A percentile compares a stretch with the other conserved stretches of the same genome.
Evolutionary conservation across 805 yeast species (phyloP).

Genomic region (Kuraishia cidri): DNA sequence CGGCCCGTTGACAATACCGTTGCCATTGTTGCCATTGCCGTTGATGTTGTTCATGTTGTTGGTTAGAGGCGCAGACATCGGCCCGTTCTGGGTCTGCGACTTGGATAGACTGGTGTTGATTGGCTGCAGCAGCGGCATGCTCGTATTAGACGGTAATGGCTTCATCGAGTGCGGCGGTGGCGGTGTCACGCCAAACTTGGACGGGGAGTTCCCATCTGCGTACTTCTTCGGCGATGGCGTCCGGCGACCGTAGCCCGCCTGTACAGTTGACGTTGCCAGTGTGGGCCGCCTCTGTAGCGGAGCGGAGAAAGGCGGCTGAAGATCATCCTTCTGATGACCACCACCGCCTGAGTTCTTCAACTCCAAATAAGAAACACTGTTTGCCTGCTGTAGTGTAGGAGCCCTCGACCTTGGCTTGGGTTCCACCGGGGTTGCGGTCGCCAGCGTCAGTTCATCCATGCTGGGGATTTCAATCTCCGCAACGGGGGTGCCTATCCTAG

Average conservation of each 20-base stretch:
- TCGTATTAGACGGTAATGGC: slow-evolving; percentile 34
- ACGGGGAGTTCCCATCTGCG: slow-evolving; percentile 17
- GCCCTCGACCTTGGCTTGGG: slow-evolving; percentile 23
- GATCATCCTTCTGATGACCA: no score
- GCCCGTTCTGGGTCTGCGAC: background rate
- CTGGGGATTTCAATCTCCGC: slow-evolving; percentile 64
- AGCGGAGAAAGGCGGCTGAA: no score
- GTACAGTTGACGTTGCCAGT: slow-evolving; percentile 28
- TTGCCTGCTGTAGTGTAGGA: slow-evolving; percentile 31
- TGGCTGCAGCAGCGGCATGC: slow-evolving; percentile 41
- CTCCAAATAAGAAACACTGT: slow-evolving; percentile 20
- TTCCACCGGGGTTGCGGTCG: background rate
- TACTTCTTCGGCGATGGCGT: slow-evolving; percentile 39
- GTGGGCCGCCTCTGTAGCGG: slow-evolving; percentile 21
- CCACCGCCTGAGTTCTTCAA: slow-evolving; percentile 27
- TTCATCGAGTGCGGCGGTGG: slow-evolving; percentile 36
- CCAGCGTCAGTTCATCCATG: slow-evolving; percentile 33
- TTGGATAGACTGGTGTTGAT: slow-evolving; percentile 26
- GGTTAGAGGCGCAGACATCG: no score
- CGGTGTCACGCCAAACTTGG: slow-evolving; percentile 20
- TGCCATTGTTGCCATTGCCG: slow-evolving; percentile 13
- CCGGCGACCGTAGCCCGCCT: slow-evolving; percentile 21
- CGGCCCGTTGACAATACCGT: no score
- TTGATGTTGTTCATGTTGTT: slow-evolving; percentile 1
- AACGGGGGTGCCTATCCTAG: slow-evolving; percentile 45